Conservation (phyloP, 208 protist genomes). For the Leishmania amazonensis region DNA sequence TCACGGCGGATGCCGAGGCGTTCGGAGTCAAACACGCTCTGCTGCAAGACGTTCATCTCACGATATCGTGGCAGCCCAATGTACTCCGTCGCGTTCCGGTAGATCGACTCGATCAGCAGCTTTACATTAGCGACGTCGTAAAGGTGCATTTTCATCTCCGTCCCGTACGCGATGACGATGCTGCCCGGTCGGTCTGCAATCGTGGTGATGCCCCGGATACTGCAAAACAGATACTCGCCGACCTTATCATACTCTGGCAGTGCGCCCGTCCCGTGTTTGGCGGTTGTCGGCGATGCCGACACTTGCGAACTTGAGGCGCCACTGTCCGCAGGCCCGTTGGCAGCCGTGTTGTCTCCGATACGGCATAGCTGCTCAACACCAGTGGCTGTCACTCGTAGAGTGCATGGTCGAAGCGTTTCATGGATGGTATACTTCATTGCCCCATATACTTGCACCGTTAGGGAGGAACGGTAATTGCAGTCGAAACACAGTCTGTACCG, state of each 20-base stretch:
- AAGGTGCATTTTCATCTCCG: conserved; percentile 72
- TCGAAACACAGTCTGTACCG: conserved; percentile 66
- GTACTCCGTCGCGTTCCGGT: conserved; percentile 43
- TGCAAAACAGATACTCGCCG: conserved; percentile 79
- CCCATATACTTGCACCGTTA: conserved; percentile 36
- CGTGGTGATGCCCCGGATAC: conserved; percentile 70
- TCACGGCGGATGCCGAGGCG: conserved; percentile 72
- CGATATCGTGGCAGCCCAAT: conserved; percentile 61
- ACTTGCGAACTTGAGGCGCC: neutral
- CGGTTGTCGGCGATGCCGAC: neutral
- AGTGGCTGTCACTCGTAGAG: conserved; percentile 63
- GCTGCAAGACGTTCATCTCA: conserved; percentile 47
- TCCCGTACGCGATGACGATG: conserved; percentile 76
- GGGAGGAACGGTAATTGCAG: conserved; percentile 25
- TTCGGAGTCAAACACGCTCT: conserved; percentile 63
- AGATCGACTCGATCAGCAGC: conserved; percentile 45
- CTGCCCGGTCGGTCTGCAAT: conserved; percentile 53
- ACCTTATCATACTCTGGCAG: conserved; percentile 21
- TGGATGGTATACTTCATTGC: conserved; percentile 62
- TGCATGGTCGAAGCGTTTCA: conserved; percentile 41
- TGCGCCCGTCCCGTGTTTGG: neutral
- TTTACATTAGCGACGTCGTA: conserved; percentile 45
- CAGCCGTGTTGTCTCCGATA: neutral
- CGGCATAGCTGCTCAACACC: conserved; percentile 50
- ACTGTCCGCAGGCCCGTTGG: neutral